Evolutionary conservation across 1,139 yeast genomes (phyloP).

Genomic region (Chernovozyma aurita): DNA sequence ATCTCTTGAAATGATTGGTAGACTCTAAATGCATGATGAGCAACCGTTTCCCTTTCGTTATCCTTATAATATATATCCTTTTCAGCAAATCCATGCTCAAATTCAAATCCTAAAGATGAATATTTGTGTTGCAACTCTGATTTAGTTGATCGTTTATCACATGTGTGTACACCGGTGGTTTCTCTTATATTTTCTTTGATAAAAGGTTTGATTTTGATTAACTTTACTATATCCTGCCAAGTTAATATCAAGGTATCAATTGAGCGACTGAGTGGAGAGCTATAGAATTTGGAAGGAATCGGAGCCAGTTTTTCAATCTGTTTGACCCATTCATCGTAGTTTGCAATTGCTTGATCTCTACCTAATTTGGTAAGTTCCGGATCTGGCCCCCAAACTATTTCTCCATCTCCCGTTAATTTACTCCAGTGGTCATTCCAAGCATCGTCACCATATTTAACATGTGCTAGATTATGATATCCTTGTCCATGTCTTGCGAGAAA

Average conservation of each 20-base stretch:
- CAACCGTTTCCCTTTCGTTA: constrained; percentile 38
- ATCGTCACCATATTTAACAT: constrained; percentile 36
- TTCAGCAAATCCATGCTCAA: constrained; percentile 38
- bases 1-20: constrained; percentile 33
- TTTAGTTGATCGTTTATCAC: constrained; percentile 39
- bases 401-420: constrained; percentile 39
- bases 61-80: constrained; percentile 35
- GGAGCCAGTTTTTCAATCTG: constrained; percentile 20
- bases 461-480: constrained; percentile 44
- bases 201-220: constrained; percentile 22
- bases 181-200: constrained; percentile 42
- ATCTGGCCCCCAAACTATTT: constrained; percentile 45
- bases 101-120: constrained; percentile 23
- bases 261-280: constrained; percentile 36
- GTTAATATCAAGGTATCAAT: constrained; percentile 33
- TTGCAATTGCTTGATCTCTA: constrained; percentile 32
- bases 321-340: constrained; percentile 20
- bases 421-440: constrained; percentile 45
- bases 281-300: constrained; percentile 28
- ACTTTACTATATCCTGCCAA: constrained; percentile 28
- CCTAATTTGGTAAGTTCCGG: constrained; percentile 42
- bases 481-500: constrained; percentile 46
- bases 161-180: constrained; percentile 41
- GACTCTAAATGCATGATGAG: constrained; percentile 37
- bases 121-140: constrained; percentile 28